Evolutionary conservation across 2,329 filamentous ascomycete species (phyloP).

Genomic region (Polytolypa hystricis): DNA sequence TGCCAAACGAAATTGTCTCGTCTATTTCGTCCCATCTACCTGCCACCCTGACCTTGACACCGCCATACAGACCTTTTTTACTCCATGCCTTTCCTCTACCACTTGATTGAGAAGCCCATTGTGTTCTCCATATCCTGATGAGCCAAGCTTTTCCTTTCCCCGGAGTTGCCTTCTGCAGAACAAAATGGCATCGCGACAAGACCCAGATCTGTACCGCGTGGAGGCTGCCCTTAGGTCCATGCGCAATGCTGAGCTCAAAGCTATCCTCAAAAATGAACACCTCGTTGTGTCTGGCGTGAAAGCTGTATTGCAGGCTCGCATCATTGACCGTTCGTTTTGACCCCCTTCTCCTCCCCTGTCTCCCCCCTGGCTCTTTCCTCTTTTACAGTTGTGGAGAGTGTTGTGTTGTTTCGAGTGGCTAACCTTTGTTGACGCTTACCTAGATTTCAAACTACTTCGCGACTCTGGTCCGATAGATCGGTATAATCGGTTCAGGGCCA

Average conservation of each 20-base stretch:
- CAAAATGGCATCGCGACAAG: conserved; percentile 29
- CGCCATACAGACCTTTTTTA: too few species aligned
- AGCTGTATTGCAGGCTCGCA: conserved; percentile 64
- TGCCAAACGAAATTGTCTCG: too few species aligned
- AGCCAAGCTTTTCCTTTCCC: too few species aligned
- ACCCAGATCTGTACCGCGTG: conserved; percentile 31
- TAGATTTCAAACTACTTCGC: conserved; percentile 20
- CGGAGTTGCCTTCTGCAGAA: too few species aligned
- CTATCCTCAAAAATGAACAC: conserved; percentile 63
- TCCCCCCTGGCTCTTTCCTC: too few species aligned
- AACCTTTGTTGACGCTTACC: not conserved
- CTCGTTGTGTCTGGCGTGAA: conserved; percentile 77
- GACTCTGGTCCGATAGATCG: conserved; percentile 16
- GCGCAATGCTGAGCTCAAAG: conserved; percentile 58
- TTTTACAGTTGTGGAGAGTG: too few species aligned
- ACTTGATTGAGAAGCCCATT: too few species aligned
- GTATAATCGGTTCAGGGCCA: conserved; percentile 25
- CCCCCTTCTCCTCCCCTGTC: conserved; percentile 33
- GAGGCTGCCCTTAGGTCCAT: conserved; percentile 42
- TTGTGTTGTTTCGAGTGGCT: not conserved
- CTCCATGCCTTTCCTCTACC: too few species aligned
- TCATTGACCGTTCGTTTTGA: conserved; percentile 59
- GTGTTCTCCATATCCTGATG: too few species aligned
- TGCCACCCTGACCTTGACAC: too few species aligned
- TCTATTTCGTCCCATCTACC: too few species aligned